Percentiles rank a stretch among this genome's conserved stretches.
phyloP scores from a whole-genome alignment of 306 rosid genomes.

The Neltuma alba region DNA sequence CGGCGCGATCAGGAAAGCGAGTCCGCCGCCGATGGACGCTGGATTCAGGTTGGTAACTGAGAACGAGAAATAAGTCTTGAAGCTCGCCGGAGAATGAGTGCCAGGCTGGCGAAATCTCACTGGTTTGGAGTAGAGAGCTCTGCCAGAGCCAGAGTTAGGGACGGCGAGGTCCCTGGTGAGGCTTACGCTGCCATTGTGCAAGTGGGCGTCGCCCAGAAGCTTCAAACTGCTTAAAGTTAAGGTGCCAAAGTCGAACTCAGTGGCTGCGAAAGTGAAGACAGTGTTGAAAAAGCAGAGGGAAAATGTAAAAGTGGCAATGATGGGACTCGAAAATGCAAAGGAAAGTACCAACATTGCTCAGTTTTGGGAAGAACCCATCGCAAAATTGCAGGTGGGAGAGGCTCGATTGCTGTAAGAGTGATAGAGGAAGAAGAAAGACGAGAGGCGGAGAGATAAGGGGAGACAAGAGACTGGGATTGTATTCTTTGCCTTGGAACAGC shows the following conservation, averaged over 20 bases:
- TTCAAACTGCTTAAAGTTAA: slow-evolving; percentile 68
- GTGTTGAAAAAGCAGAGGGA: neutral
- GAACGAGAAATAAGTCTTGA: slow-evolving; percentile 88
- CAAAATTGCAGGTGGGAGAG: neutral
- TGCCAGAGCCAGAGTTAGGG: slow-evolving; percentile 85
- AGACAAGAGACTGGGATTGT: neutral
- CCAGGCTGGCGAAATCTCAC: slow-evolving; percentile 72
- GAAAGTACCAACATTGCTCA: slow-evolving; percentile 55
- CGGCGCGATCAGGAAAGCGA: slow-evolving; percentile 76
- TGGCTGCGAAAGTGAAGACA: slow-evolving; percentile 29
- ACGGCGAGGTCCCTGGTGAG: slow-evolving; percentile 95
- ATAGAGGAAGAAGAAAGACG: neutral
- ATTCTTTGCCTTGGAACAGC: slow-evolving; percentile 39
- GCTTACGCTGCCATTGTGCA: slow-evolving; percentile 77
- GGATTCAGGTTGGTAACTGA: slow-evolving; percentile 84
- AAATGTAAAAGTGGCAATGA: slow-evolving; percentile 9
- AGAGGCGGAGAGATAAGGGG: slow-evolving; percentile 32
- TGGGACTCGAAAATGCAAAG: neutral
- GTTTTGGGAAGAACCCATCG: slow-evolving; percentile 36
- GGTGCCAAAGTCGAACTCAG: slow-evolving; percentile 87
- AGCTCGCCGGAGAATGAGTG: slow-evolving; percentile 53
- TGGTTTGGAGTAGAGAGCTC: slow-evolving; percentile 76
- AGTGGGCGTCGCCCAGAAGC: slow-evolving; percentile 95
- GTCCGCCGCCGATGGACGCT: slow-evolving; percentile 89
- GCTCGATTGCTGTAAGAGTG: slow-evolving; percentile 15